Conservation (phyloP, 352 stramenopile genomes). For the Phytophthora constricta region DNA sequence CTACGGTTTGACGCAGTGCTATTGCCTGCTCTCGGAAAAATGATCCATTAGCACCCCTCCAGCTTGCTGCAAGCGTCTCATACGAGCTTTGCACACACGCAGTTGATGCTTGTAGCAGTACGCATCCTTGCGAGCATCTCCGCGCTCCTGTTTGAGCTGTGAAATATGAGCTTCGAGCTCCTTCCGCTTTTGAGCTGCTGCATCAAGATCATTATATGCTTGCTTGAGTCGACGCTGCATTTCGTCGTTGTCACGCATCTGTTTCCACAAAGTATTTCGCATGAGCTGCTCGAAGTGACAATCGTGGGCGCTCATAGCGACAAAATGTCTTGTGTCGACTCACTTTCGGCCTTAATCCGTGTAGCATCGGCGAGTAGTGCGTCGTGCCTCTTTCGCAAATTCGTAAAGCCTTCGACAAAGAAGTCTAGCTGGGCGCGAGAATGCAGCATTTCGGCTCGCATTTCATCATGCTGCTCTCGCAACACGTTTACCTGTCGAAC, state of each 20-base stretch:
- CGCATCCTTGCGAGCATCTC: constrained; percentile 62
- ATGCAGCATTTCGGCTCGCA: constrained; percentile 68
- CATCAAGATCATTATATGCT: constrained; percentile 31
- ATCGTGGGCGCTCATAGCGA: constrained; percentile 66
- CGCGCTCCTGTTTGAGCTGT: constrained; percentile 55
- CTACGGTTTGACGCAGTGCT: constrained; percentile 45
- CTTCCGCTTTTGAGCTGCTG: constrained; percentile 43
- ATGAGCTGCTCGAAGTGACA: constrained; percentile 62
- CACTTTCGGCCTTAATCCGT: constrained; percentile 65
- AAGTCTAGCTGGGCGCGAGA: constrained; percentile 75
- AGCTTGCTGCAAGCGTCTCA: constrained; percentile 38
- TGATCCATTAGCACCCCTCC: constrained; percentile 30
- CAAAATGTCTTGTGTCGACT: constrained; percentile 59
- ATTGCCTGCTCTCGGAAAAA: constrained; percentile 58
- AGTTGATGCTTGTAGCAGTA: constrained; percentile 67
- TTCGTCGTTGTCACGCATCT: constrained; percentile 48
- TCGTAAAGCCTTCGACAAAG: constrained; percentile 80
- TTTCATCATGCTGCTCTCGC: constrained; percentile 55
- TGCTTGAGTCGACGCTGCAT: constrained; percentile 34
- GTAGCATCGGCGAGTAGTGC: constrained; percentile 59
- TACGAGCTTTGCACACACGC: constrained; percentile 49
- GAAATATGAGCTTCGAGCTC: constrained; percentile 49
- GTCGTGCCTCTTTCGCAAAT: constrained; percentile 70
- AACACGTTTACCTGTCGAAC: constrained; percentile 59
- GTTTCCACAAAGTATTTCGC: constrained; percentile 48